These are phyloP conservation scores for Cyclotella kingstonii DNA, from an alignment of 108 stramenopile genomes.

Conservation along the genomic window DNA sequence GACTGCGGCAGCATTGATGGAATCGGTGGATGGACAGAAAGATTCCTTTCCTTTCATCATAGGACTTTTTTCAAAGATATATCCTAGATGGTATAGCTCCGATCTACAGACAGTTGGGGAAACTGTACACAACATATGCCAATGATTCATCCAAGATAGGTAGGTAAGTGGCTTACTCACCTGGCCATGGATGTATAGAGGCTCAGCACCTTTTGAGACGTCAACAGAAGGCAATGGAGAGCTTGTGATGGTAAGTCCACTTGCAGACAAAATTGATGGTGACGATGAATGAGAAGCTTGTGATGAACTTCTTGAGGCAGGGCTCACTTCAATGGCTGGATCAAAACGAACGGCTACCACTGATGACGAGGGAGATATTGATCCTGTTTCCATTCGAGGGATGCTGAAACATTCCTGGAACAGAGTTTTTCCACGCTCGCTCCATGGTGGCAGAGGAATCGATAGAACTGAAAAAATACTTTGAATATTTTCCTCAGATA, in stretches of 20 bases:
- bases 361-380: constrained; percentile 29
- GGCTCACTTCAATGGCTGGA: constrained; percentile 9
- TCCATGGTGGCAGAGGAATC: constrained; percentile 71
- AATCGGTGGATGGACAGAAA: neutral
- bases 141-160: constrained; percentile 80
- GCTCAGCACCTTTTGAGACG: constrained; percentile 33
- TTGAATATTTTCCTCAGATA: constrained; percentile 55
- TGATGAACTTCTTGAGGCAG: constrained; percentile 2
- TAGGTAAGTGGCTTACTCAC: constrained; percentile 50
- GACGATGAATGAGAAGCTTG: constrained; percentile 19
- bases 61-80: constrained; percentile 30
- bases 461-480: constrained; percentile 67
- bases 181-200: neutral
- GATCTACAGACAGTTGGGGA: constrained; percentile 58
- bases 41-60: neutral
- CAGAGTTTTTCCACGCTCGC: constrained; percentile 49
- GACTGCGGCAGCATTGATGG: neutral
- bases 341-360: constrained; percentile 22
- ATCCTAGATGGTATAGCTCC: constrained; percentile 73
- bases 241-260: constrained; percentile 76
- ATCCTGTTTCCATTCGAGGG: constrained; percentile 46
- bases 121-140: constrained; percentile 68
- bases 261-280: constrained; percentile 56
- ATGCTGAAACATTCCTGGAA: constrained; percentile 60
- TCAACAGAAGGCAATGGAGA: constrained; percentile 64